phyloP scores from a whole-genome alignment of 441 rosid species.

The Populus tomentosa region DNA sequence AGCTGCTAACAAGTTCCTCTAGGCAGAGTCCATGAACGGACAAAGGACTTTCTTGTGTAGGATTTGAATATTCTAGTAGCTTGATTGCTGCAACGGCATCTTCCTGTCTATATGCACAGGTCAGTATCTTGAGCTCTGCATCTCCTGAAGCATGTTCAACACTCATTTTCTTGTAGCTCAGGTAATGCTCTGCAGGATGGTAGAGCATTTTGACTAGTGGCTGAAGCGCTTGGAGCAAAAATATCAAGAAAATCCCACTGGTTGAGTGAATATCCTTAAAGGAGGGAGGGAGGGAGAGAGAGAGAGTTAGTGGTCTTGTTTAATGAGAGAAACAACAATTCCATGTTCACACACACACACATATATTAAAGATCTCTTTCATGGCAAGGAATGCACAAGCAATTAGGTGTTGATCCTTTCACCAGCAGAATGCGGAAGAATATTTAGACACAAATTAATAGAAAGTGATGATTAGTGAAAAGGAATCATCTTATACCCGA shows the following conservation, averaged over 20 bases:
- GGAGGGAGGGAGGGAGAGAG: too few species aligned
- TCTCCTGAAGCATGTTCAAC: conserved; percentile 12
- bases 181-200: conserved; percentile 19
- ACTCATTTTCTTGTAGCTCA: conserved; percentile 21
- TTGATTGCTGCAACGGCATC: conserved; percentile 21
- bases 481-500: not conserved
- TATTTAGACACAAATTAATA: not conserved
- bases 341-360: too few species aligned
- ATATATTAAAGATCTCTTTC: too few species aligned
- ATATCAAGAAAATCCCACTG: not conserved
- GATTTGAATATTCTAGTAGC: conserved; percentile 21
- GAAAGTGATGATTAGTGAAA: not conserved
- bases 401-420: not conserved
- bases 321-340: too few species aligned
- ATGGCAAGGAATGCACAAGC: too few species aligned
- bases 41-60: conserved; percentile 18
- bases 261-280: not conserved
- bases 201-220: conserved; percentile 22
- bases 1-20: conserved; percentile 11
- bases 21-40: conserved; percentile 18
- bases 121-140: conserved; percentile 19
- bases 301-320: too few species aligned
- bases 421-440: not conserved
- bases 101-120: not conserved
- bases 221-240: conserved; percentile 4